phyloP scores from a whole-genome alignment of 192 early-diverging fungal species.

The Mortierella claussenii region DNA sequence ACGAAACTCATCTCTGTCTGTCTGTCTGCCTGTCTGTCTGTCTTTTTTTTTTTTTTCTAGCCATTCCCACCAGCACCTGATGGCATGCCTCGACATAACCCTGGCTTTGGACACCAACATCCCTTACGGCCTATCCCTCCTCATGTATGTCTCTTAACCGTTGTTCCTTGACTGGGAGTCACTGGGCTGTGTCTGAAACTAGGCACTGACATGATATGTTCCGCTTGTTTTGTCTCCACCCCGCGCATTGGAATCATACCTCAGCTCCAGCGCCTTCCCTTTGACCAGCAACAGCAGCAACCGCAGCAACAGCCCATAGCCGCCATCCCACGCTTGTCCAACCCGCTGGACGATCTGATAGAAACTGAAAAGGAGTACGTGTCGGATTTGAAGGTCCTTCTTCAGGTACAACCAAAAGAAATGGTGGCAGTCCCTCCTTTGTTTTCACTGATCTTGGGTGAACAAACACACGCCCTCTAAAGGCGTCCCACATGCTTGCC shows the following conservation, averaged over 20 bases:
- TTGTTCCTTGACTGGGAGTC: too few species aligned
- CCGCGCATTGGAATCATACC: too few species aligned
- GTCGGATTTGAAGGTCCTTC: slow-evolving; percentile 57
- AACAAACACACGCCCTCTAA: too few species aligned
- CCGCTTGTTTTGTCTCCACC: background rate
- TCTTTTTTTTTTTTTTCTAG: background rate
- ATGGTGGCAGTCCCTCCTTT: too few species aligned
- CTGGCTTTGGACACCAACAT: slow-evolving; percentile 22
- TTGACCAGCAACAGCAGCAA: slow-evolving; percentile 8
- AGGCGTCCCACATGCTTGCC: too few species aligned
- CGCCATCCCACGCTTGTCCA: slow-evolving; percentile 6
- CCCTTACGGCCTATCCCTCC: slow-evolving; percentile 37
- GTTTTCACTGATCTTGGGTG: too few species aligned
- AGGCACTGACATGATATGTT: too few species aligned
- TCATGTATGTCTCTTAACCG: slow-evolving; percentile 24
- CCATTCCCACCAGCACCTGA: slow-evolving; percentile 19
- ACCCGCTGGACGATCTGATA: slow-evolving; percentile 61
- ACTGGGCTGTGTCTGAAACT: too few species aligned
- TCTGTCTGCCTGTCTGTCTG: too few species aligned
- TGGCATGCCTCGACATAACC: slow-evolving; percentile 14
- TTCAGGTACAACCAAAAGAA: slow-evolving; percentile 52
- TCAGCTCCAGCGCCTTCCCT: slow-evolving; percentile 42
- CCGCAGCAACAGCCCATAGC: slow-evolving; percentile 5
- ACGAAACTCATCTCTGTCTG: too few species aligned
- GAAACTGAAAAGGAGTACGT: slow-evolving; percentile 64